phyloP scores from a whole-genome alignment of 2,329 filamentous ascomycete species.

The Penicillium sp. region DNA sequence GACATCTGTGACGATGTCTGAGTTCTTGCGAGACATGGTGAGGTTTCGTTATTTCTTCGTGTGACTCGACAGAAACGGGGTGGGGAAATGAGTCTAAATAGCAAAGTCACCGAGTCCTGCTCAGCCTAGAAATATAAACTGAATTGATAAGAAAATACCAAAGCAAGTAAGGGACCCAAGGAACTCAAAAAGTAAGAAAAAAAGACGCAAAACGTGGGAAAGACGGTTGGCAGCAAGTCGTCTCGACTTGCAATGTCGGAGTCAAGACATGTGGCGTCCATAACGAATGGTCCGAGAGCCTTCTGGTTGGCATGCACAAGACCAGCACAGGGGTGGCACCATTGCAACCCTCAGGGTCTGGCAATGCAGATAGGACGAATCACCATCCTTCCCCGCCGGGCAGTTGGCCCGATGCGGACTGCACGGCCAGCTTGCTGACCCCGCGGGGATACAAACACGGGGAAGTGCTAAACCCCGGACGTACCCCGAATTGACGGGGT shows the following conservation, averaged over 20 bases:
- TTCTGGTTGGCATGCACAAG: neutral
- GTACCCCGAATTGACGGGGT: neutral
- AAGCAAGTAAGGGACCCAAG: slow-evolving; percentile 5
- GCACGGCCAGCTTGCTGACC: neutral
- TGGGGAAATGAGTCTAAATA: neutral
- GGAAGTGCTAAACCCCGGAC: slow-evolving; percentile 6
- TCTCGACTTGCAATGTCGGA: neutral
- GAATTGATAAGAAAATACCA: slow-evolving; percentile 1
- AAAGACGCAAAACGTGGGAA: slow-evolving; percentile 1
- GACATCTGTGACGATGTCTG: slow-evolving; percentile 13
- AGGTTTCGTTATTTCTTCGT: neutral
- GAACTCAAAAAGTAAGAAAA: slow-evolving; percentile 6
- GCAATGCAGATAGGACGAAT: neutral
- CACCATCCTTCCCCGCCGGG: neutral
- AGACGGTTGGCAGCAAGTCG: neutral
- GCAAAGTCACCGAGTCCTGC: neutral
- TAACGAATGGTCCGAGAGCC: neutral
- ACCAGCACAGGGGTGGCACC: neutral
- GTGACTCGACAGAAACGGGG: neutral
- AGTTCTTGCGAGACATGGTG: slow-evolving; percentile 21
- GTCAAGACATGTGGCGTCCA: slow-evolving; percentile 2
- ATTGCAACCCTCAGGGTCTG: neutral
- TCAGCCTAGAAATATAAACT: neutral
- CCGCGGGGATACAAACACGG: slow-evolving; percentile 2
- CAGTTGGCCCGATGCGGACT: neutral